A percentile compares a stretch with the other conserved stretches of the same genome.
phyloP scores from a whole-genome alignment of 202 grass and related monocot species.

The Thinopyrum obtusiflorum region DNA sequence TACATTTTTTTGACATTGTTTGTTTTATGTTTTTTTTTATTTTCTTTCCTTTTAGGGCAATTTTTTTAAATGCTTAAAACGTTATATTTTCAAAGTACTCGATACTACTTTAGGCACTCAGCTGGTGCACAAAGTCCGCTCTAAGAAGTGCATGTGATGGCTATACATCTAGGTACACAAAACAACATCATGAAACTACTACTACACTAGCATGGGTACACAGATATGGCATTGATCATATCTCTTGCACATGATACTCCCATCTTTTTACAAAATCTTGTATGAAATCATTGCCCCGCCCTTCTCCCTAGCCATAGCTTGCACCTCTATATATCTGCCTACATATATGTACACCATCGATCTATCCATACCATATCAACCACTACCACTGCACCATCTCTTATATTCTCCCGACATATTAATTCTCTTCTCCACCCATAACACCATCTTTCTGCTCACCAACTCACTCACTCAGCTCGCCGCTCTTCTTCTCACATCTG shows the following conservation, averaged over 20 bases:
- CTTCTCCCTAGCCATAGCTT: not conserved
- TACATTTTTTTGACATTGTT: too few relatives aligned
- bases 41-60: too few relatives aligned
- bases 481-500: not conserved
- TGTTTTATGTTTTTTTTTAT: too few relatives aligned
- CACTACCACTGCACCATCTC: slow-evolving; percentile 20
- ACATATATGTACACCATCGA: not conserved
- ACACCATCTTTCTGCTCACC: slow-evolving; percentile 20
- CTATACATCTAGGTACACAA: slow-evolving; percentile 13
- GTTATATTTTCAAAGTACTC: not conserved
- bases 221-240: slow-evolving; percentile 32
- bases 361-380: slow-evolving; percentile 21
- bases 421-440: slow-evolving; percentile 35
- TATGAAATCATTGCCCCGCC: slow-evolving; percentile 37
- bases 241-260: slow-evolving; percentile 37
- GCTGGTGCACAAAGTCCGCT: slow-evolving; percentile 2
- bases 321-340: slow-evolving; percentile 25
- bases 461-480: not conserved
- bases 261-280: slow-evolving; percentile 54
- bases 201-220: slow-evolving; percentile 36
- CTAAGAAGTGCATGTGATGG: slow-evolving; percentile 10
- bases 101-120: not conserved
- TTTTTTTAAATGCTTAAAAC: not conserved
- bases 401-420: slow-evolving; percentile 41
- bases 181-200: slow-evolving; percentile 46